Base-by-base conservation (phyloP, 179 eudicot genomes). In the Actinidia arguta region DNA sequence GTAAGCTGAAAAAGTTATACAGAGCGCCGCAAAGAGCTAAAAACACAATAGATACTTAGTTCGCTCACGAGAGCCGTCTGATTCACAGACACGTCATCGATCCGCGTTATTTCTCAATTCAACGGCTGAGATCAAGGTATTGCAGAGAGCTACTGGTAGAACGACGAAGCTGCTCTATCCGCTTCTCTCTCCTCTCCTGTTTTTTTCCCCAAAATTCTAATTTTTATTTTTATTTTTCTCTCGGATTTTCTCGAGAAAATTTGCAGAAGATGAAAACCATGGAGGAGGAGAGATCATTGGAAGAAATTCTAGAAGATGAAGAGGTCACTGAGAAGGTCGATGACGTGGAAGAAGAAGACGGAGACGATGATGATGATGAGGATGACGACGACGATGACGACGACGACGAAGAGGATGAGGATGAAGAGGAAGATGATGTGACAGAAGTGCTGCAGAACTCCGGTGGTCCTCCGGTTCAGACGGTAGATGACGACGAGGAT, bases 61-160 rank as follows among this genome's bases (percentile, higher is more conserved):
- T 55, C 47, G 39, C 73, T 8, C 54, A 80, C 51, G 18, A 22
- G 20, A 50, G 67, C 90, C 92, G 92, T 90, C 86, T 70, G 86
- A 88, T 89, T 75, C 4, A 0, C 0, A 9, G n/a, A 67, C 96
- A 92, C 90, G 93, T 92, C 96, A 90, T 48, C 83, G 36, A 92
- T 93, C 96, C 93, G 14, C 51, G 27, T 50, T 13, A 1, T 8
- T 18, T 31, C 74, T 1, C 4, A n/a, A 58, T 73, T 85, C 85
- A 88, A 92, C 94, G 94, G 93, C 77, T 81, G 56, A 86, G 93
- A 93, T 92, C 78, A 64, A 79, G 52, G 80, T 50, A 25, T 79
- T 36, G 72, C 76, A 82, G 82, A 80, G 82, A 71, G 69, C 88
- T 85, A 89, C 89, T 87, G 78, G 86, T 70, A 75, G 88, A 85